A percentile compares a stretch with the other conserved stretches of the same genome.
These are phyloP conservation scores for Diospyros lotus DNA, from an alignment of 148 eudicot species.

Conservation along the genomic window DNA sequence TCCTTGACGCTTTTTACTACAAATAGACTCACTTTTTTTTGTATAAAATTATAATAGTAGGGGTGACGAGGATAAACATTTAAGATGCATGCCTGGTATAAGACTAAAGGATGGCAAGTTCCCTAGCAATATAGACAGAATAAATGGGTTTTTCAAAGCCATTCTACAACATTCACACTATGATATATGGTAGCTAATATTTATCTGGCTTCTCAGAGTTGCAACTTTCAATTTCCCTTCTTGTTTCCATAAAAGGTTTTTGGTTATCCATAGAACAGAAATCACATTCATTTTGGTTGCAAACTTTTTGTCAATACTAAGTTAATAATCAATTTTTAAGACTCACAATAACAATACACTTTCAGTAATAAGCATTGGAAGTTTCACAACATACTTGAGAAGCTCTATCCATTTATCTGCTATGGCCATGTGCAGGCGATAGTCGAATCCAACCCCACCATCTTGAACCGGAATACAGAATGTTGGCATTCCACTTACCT, in stretches of 20 bases:
- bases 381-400: conserved; percentile 64
- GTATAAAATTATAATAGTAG: too few relatives aligned
- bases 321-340: neutral
- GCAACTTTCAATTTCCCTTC: conserved; percentile 2
- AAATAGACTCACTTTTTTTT: too few relatives aligned
- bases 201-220: neutral
- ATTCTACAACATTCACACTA: neutral
- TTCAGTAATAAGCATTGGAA: neutral
- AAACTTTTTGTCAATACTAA: neutral
- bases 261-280: neutral
- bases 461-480: conserved; percentile 80
- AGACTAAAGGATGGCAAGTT: neutral
- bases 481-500: conserved; percentile 99
- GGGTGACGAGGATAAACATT: too few relatives aligned
- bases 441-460: conserved; percentile 97
- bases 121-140: neutral
- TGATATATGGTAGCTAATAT: neutral
- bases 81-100: neutral
- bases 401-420: conserved; percentile 99
- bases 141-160: too few relatives aligned
- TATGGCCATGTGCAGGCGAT: conserved; percentile 97
- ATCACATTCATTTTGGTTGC: neutral
- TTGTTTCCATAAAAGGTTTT: neutral
- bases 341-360: neutral
- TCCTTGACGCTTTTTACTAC: too few relatives aligned